Evolutionary conservation across 192 early-diverging fungal species (phyloP), one percentile per base, ranked within the genome.

Genomic region (Backusella parvicylindrica): DNA sequence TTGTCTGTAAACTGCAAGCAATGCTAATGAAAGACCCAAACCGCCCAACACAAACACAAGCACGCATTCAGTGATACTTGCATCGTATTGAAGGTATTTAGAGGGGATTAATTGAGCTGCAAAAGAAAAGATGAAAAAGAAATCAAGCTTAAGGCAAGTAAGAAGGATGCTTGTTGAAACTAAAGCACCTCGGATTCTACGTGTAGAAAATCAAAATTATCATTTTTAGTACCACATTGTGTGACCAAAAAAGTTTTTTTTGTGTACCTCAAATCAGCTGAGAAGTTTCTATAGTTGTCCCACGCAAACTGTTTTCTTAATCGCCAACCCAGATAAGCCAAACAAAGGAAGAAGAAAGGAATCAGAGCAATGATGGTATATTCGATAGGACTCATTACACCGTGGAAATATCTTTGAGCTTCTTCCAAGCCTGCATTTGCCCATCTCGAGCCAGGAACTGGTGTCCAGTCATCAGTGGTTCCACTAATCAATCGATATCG

Each of bases 41-140:
- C 68, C 65, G 11, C 82, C 79, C 13, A 83, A 13, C 11, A 83
- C 68, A 68, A 83, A 86, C n/a, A 86, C 77, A 6, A 82, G 13
- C 13, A 80, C 47, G 1, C 74, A 80, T 64, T 86, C 84, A 0
- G 67, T 68, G 0, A 77, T 49, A 1, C 70, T 70, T 36, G 64
- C 56, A 43, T 68, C 63, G 38, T 86, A 83, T 12, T 69, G 67
- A 3, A 86, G 77, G 2, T 69, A 35, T 30, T 70, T 53, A 2
- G 84, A 83, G n/a, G 84, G 84, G 21, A 86, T 81, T 13, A 86
- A 50, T 70, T 86, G 84, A 16, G 81, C 77, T 1, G 80, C 84
- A 35, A 82, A 86, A 3, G 82, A 71, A 31, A 81, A 77, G 9
- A 83, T 60, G 68, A 86, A 86, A 31, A 77, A 86, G 64, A 84